These are phyloP conservation scores for Schizophyllum commune DNA, from an alignment of 1,284 basidiomycete genomes.

Conservation along the genomic window DNA sequence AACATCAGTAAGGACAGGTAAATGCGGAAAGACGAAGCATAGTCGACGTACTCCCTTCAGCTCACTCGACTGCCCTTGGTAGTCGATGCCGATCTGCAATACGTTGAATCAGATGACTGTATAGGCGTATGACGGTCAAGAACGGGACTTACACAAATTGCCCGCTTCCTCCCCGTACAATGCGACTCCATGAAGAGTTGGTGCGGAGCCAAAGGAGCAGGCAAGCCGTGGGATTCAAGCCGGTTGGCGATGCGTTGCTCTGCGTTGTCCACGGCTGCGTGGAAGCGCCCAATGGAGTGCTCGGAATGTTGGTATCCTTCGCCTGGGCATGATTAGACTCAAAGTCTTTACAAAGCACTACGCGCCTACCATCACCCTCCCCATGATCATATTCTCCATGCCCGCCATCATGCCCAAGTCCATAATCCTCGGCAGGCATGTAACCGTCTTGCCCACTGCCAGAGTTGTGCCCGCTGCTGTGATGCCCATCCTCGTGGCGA, in stretches of 20 bases:
- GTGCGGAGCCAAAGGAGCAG: neutral
- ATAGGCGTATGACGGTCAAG: neutral
- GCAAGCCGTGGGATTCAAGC: neutral
- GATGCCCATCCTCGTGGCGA: neutral
- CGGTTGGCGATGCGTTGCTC: neutral
- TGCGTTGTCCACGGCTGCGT: neutral
- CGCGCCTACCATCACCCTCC: neutral
- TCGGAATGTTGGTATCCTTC: neutral
- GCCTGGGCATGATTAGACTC: neutral
- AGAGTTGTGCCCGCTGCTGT: neutral
- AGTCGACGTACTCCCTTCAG: conserved; percentile 39
- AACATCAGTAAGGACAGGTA: too few species aligned
- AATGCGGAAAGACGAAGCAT: too few species aligned
- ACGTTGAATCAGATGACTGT: neutral
- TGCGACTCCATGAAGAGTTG: conserved; percentile 52
- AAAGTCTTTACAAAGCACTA: neutral
- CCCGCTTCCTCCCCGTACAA: conserved; percentile 67
- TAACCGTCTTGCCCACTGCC: neutral
- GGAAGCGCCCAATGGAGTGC: neutral
- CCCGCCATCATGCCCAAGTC: neutral
- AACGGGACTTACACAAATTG: conserved; percentile 52
- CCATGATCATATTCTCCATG: neutral
- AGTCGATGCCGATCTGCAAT: conserved; percentile 73
- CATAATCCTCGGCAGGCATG: too few species aligned
- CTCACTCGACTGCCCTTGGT: conserved; percentile 52